Conservation (phyloP, 805 yeast species). For the Wickerhamomyces hampshirensis region DNA sequence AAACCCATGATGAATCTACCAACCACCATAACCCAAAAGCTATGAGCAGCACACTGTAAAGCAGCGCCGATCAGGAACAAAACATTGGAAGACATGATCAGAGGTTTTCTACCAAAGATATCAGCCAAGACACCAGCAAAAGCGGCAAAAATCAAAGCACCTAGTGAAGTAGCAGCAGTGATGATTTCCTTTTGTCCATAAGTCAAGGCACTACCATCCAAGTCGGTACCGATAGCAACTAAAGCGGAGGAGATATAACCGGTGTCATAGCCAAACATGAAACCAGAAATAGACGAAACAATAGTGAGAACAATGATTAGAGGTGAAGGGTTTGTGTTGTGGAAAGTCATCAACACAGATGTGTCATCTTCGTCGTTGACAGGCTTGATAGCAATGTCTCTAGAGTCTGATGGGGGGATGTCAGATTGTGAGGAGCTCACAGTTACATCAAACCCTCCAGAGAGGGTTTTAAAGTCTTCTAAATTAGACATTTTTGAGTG, state of each 20-base stretch:
- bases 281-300: conserved; percentile 86
- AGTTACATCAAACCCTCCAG: conserved; percentile 12
- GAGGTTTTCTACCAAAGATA: conserved; percentile 76
- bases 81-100: conserved; percentile 75
- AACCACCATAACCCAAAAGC: conserved; percentile 85
- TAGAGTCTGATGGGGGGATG: not conserved
- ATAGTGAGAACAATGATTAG: conserved; percentile 66
- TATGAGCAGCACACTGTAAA: conserved; percentile 74
- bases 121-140: conserved; percentile 83
- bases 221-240: conserved; percentile 77
- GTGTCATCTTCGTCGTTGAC: conserved; percentile 46
- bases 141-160: conserved; percentile 79
- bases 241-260: conserved; percentile 94
- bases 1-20: conserved; percentile 94
- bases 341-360: conserved; percentile 41
- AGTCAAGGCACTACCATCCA: conserved; percentile 52
- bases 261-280: conserved; percentile 96
- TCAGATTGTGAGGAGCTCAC: not conserved
- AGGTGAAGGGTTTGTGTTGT: conserved; percentile 50
- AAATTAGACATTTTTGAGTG: conserved; percentile 9
- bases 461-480: conserved; percentile 12
- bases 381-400: conserved; percentile 27
- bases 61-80: conserved; percentile 82
- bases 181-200: conserved; percentile 84
- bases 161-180: conserved; percentile 92